A percentile compares a stretch with the other conserved stretches of the same genome.
These are phyloP conservation scores for Phytophthora sojae DNA, from an alignment of 352 stramenopile genomes.

Conservation along the genomic window DNA sequence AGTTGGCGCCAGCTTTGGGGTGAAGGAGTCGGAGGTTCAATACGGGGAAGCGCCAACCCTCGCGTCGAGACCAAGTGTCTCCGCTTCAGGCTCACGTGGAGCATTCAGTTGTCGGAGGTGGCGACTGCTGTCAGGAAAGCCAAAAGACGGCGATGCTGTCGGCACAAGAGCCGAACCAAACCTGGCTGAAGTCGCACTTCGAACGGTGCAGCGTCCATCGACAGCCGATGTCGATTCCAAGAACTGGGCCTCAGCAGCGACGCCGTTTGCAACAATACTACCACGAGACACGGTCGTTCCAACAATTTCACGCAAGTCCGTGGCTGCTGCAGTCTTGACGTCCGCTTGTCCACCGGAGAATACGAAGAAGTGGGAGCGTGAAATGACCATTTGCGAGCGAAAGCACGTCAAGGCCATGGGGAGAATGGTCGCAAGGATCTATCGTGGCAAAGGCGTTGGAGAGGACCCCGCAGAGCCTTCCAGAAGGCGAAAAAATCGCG, in stretches of 20 bases:
- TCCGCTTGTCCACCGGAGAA: slow-evolving; percentile 22
- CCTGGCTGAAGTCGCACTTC: background rate
- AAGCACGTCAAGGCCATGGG: slow-evolving; percentile 39
- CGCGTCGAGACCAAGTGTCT: slow-evolving; percentile 16
- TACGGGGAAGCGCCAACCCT: slow-evolving; percentile 2
- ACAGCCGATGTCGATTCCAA: slow-evolving; percentile 25
- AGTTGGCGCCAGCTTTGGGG: slow-evolving; percentile 11
- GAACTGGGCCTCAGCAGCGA: slow-evolving; percentile 28
- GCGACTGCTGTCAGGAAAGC: slow-evolving; percentile 42
- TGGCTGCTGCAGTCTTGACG: slow-evolving; percentile 32
- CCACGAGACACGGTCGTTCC: slow-evolving; percentile 28
- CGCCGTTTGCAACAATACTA: slow-evolving; percentile 37
- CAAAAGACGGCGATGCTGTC: slow-evolving; percentile 7
- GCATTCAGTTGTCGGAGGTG: slow-evolving; percentile 59
- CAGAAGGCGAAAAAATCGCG: slow-evolving; percentile 9
- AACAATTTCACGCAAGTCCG: slow-evolving; percentile 32
- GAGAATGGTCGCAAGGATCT: slow-evolving; percentile 27
- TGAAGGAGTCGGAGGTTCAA: slow-evolving; percentile 34
- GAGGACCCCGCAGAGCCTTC: background rate
- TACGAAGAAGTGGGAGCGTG: slow-evolving; percentile 33
- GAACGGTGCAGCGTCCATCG: slow-evolving; percentile 25
- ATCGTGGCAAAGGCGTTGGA: slow-evolving; percentile 14
- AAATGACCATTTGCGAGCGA: slow-evolving; percentile 40
- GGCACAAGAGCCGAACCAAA: slow-evolving; percentile 4
- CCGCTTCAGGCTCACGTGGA: slow-evolving; percentile 29